phyloP scores from a whole-genome alignment of 2,329 filamentous ascomycete genomes.

The Aplosporella prunicola region DNA sequence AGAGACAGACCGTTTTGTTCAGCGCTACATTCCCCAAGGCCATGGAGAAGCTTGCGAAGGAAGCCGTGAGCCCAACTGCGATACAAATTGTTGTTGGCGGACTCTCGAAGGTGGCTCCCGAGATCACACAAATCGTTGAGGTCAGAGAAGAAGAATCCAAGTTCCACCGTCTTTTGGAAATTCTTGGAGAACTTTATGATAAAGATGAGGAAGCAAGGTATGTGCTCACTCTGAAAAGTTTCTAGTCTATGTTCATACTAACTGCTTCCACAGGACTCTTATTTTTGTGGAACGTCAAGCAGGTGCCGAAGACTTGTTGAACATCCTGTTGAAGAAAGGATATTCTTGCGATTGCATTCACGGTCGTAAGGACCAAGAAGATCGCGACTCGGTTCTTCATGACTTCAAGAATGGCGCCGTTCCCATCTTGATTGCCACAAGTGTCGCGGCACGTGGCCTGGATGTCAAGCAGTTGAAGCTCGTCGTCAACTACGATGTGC shows the following conservation, averaged over 20 bases:
- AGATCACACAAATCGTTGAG: constrained; percentile 87
- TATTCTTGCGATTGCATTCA: constrained; percentile 92
- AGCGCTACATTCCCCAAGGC: constrained; percentile 93
- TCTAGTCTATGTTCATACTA: not conserved
- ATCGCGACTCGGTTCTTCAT: constrained; percentile 82
- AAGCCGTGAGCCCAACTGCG: constrained; percentile 73
- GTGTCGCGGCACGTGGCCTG: constrained; percentile 85
- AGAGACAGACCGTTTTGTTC: constrained; percentile 89
- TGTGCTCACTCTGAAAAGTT: not conserved
- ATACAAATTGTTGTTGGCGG: constrained; percentile 91
- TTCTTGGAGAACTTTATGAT: constrained; percentile 79
- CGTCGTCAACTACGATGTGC: constrained; percentile 90
- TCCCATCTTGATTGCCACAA: constrained; percentile 87
- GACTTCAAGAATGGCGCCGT: constrained; percentile 90
- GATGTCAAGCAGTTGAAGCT: constrained; percentile 95
- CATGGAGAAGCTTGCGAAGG: constrained; percentile 83
- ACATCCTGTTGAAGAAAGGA: constrained; percentile 70
- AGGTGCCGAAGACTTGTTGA: constrained; percentile 70
- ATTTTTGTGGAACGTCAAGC: constrained; percentile 92
- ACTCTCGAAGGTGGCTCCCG: constrained; percentile 56
- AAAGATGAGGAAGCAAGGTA: constrained; percentile 75
- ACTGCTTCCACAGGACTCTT: constrained; percentile 41
- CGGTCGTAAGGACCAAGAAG: constrained; percentile 86
- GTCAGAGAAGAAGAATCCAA: constrained; percentile 69
- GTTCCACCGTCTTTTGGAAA: constrained; percentile 71